Base-by-base conservation (phyloP, 139 green algal species). In the Yamagishiella unicocca region DNA sequence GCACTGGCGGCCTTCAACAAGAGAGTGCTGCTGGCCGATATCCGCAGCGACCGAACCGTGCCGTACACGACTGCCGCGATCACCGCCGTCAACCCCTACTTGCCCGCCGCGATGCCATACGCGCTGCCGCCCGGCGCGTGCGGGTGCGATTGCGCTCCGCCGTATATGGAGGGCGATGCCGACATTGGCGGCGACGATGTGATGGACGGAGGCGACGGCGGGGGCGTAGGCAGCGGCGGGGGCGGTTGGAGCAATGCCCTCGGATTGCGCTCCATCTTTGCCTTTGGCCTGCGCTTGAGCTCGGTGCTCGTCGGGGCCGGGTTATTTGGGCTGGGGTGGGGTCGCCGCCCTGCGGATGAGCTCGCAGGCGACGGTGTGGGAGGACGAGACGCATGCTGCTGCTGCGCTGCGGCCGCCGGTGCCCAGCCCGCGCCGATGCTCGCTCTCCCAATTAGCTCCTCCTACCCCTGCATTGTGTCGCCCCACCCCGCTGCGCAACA, bases 41-140 rank as follows among this genome's bases (percentile, higher is more conserved):
- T 90, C n/a, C 55, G 80, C 19, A 40, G 33, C 27, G 87, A 90
- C 58, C 43, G 50, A 7, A 90, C 87, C 7, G 87, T 90, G 79
- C 80, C 87, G 14, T 87, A 88, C 79, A 64, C 45, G 25, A 88
- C 87, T 8, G 87, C 87, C 42, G 87, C 87, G 25, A 87, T 90
- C 31, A 33, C 31, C 4, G 31, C 31, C 10, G 33, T 55, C 27
- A 88, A 82, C 37, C 84, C 73, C 6, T 83, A 87, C 43, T 24
- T 54, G 40, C 81, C 66, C 33, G 66, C 66, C 2, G 66, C 66
- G 6, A 35, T 35, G 66, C 66, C 66, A 4, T 54, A 78, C 21
- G 38, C 22, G 42, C 22, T 55, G 42, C 38, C 70, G 37, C 4
- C 22, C 70, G 37, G 1, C 42, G 38, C 4, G 37, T 14, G 70